Conservation (phyloP, 2,329 filamentous ascomycete species). For the Microsporum canis region DNA sequence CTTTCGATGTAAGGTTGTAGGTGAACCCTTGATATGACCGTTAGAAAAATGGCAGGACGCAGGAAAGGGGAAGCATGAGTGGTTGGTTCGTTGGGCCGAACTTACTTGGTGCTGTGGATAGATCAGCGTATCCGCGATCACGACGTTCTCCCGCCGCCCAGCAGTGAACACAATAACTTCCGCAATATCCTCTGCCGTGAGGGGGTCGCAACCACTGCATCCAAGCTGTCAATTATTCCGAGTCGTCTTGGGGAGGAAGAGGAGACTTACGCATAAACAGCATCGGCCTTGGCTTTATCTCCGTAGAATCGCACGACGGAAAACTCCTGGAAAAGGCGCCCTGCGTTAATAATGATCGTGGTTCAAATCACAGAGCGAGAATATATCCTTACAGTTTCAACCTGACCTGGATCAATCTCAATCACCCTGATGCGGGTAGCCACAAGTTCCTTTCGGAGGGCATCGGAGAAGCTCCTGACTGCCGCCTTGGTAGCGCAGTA, state of each 20-base stretch:
- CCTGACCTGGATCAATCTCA: conserved; percentile 81
- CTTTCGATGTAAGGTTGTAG: conserved; percentile 8
- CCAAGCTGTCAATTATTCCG: not conserved
- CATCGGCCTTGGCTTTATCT: conserved; percentile 79
- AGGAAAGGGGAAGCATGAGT: not conserved
- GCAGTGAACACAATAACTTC: conserved; percentile 81
- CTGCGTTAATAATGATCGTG: not conserved
- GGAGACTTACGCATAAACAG: conserved; percentile 63
- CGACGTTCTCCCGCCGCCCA: conserved; percentile 76
- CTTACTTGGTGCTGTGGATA: conserved; percentile 83
- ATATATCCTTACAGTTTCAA: conserved; percentile 57
- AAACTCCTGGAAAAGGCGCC: conserved; percentile 51
- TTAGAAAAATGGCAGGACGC: not conserved
- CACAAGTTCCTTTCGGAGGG: conserved; percentile 71
- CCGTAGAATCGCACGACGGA: conserved; percentile 79
- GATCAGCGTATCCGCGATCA: conserved; percentile 74
- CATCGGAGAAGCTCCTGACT: conserved; percentile 72
- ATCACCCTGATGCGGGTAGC: conserved; percentile 71
- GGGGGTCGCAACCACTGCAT: conserved; percentile 58
- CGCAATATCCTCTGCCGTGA: conserved; percentile 83
- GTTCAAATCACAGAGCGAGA: not conserved
- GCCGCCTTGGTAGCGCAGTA: conserved; percentile 93
- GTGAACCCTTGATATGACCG: conserved; percentile 5
- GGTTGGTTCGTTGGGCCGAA: conserved; percentile 7
- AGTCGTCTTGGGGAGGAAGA: not conserved